Base-by-base conservation (phyloP, 768 basidiomycete species). In the Leucosporidium yakuticum region DNA sequence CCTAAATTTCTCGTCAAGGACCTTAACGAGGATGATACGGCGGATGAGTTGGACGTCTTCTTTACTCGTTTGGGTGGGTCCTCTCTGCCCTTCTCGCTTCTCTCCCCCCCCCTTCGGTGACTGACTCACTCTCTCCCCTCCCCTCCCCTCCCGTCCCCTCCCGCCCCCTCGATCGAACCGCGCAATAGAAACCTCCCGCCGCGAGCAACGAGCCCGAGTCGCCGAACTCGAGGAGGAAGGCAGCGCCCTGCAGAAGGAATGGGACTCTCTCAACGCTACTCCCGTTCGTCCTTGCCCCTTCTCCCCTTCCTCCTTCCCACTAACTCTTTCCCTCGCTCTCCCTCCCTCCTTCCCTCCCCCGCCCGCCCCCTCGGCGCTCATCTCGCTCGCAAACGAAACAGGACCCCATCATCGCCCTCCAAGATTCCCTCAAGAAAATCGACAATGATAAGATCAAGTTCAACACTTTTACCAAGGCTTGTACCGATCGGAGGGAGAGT, bases 1-100 rank as follows among this genome's bases (percentile, higher is more conserved):
- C 61, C 88, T 0, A 88, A 87, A 59, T 88, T 90, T 75, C 89
- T 93, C 69, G 85, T 88, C 72, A 83, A 83, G 9, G 82, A 85
- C 65, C 87, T 65, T 34, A 60, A 62, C 6, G 58, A 47, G 0
- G 67, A 92, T 55, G 88, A 91, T 63, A 84, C 51, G 31, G 39
- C 53, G 55, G 53, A 59, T 4, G 51, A 73, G 54, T 48, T 67
- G 54, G 69, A 66, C 15, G n/a, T 50, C 17, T 62, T 76, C 7
- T 54, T 32, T 32, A 25, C 17, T 4, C 39, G 34, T 25, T 48
- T 70, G 31, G 65, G 71, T 72, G 47, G 53, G 67, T 67, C 17
- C 2, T 6, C 1, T 12, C 5, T 19, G 1, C 2, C 2, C 32
- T n/a, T n/a, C 3, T 8, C 23, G 9, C 23, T 25, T 4, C 23